Evolutionary conservation across 2,329 filamentous ascomycete genomes (phyloP).

Genomic region (Colletotrichum karsti): DNA sequence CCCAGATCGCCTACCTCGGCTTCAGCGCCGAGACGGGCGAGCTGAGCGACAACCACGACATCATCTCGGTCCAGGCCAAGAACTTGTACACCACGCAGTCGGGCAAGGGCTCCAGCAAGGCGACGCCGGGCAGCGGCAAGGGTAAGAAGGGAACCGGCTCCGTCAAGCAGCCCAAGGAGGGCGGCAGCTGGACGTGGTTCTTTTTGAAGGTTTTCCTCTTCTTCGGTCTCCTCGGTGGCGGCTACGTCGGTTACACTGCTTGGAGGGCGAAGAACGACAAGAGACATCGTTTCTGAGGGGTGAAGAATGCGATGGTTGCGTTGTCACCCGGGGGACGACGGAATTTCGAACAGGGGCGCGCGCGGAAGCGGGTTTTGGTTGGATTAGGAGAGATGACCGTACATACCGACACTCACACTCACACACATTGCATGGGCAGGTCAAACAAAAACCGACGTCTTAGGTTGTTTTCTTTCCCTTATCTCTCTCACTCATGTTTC

Average conservation of each 20-base stretch:
- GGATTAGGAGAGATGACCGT: constrained; percentile 5
- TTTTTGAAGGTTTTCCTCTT: constrained; percentile 87
- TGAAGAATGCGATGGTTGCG: neutral
- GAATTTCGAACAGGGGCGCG: neutral
- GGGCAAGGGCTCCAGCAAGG: constrained; percentile 42
- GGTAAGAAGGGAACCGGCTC: constrained; percentile 37
- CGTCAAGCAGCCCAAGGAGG: constrained; percentile 51
- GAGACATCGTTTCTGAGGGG: constrained; percentile 63
- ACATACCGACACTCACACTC: constrained; percentile 24
- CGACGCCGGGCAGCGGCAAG: constrained; percentile 34
- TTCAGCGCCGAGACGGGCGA: constrained; percentile 94
- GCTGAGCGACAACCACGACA: constrained; percentile 97
- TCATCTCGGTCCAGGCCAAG: constrained; percentile 84
- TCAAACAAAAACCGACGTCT: constrained; percentile 3
- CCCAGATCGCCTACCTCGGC: constrained; percentile 77
- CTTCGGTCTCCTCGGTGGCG: constrained; percentile 73
- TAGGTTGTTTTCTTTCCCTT: neutral
- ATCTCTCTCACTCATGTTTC: constrained; percentile 10
- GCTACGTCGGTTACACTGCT: constrained; percentile 85
- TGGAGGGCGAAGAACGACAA: constrained; percentile 76
- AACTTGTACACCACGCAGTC: constrained; percentile 79
- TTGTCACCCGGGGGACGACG: neutral
- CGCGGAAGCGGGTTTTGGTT: neutral
- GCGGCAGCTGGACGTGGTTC: constrained; percentile 67
- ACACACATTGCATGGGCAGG: constrained; percentile 20